Evolutionary conservation across 352 stramenopile species (phyloP), one percentile per base, ranked within the genome.

Genomic region (Phytophthora megakarya): DNA sequence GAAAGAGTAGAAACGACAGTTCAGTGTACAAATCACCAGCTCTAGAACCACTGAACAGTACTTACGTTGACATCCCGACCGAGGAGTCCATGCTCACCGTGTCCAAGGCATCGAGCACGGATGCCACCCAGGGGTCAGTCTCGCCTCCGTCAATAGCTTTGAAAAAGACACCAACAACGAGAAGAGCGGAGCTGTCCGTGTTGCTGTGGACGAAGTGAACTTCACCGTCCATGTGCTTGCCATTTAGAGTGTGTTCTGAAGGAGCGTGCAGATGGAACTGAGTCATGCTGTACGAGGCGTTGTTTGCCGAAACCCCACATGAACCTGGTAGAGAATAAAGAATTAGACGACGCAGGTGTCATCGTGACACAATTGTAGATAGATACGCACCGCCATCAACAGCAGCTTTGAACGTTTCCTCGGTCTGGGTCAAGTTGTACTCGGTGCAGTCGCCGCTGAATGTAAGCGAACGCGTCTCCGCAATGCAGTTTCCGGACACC

Each of bases 131-230:
- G 3, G 56, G 25, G 13, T 78, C 59, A 0, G 65, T 73, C 45
- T 63, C 35, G 2, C 54, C 61, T 6, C 21, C 18, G 10, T 61
- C 55, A 1, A 57, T 46, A 2, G 50, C 53, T 35, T 70, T 46
- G 30, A 73, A 50, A 15, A 76, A 76, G 6, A 82, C 40, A 13
- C 72, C 72, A 5, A 73, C 70, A 25, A 83, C 77, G 0, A 81
- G 56, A 18, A 84, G 42, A 51, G 72, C 66, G 15, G 54, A 49
- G 12, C 61, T 51, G 25, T 77, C 61, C 13, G 37, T 22, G 45
- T 65, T 69, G 16, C 42, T 60, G 61, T 86, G 77, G 42, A 84
- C 77, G 45, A 86, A 82, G 43, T 86, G 77, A 9, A 78, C 58
- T 43, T 81, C 72, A 30, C 58, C 74, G 13, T 78, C 68, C 21